A percentile compares a stretch with the other conserved stretches of the same genome.
Evolutionary conservation across 129 eudicot species (phyloP).

Genomic region (Lactuca sativa): DNA sequence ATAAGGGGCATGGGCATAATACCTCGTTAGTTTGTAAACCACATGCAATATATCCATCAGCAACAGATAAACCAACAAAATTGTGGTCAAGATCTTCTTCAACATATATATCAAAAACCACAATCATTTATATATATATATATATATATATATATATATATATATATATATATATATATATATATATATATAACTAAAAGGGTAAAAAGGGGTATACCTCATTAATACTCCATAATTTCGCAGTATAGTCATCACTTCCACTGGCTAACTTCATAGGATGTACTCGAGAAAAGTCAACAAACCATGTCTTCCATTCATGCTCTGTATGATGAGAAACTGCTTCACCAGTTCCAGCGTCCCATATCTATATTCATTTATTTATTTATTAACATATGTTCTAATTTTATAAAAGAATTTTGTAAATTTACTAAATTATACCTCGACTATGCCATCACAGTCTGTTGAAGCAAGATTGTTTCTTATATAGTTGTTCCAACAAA

Average conservation of each 20-base stretch:
- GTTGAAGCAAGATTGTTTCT: constrained; percentile 90
- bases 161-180: no score
- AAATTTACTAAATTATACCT: constrained; percentile 53
- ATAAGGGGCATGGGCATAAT: not conserved
- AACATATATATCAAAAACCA: constrained; percentile 36
- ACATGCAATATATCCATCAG: constrained; percentile 90
- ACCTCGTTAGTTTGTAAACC: constrained; percentile 99
- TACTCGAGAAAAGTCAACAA: constrained; percentile 87
- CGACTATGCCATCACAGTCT: constrained; percentile 89
- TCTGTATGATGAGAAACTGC: constrained; percentile 58
- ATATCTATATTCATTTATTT: constrained; percentile 42
- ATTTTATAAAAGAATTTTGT: not conserved
- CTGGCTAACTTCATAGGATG: constrained; percentile 94
- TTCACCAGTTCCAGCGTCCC: constrained; percentile 97
- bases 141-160: no score
- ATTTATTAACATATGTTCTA: no score
- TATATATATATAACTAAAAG: not conserved
- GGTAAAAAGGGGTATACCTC: constrained; percentile 45
- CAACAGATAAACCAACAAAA: constrained; percentile 94
- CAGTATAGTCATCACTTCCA: constrained; percentile 95
- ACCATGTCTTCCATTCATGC: constrained; percentile 90
- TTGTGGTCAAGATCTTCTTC: constrained; percentile 73
- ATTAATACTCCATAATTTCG: constrained; percentile 88
- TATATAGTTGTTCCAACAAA: constrained; percentile 91
- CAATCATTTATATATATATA: not conserved